Base-by-base conservation (phyloP, 192 early-diverging fungal genomes). In the Podila minutissima region DNA sequence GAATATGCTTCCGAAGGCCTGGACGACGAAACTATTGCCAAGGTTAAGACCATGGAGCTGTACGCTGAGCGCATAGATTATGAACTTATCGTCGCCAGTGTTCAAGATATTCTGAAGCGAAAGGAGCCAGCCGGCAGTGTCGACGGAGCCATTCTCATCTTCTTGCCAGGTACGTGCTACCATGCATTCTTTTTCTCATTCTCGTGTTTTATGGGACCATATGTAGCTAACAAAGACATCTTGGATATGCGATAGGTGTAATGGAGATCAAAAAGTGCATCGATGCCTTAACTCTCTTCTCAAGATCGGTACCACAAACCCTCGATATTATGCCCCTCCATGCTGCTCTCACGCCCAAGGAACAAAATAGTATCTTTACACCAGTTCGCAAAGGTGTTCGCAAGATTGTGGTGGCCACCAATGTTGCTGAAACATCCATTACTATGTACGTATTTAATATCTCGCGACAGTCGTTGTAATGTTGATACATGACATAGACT, bases 381-480 rank as follows among this genome's bases (percentile, higher is more conserved):
- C 81, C 81, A 6, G 82, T 88, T 4, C 74, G 75, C 0, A 74
- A 77, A 17, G 86, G 88, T 20, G 75, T 85, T 10, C 78, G 92
- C 32, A 95, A 95, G 64, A 85, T 95, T 46, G 92, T 95, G 8
- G 83, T 94, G 2, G 83, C 90, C 3, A 95, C 94, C 29, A 95
- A 94, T 48, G 90, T 95, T 41, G 94, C 94, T 5, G 94, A 95
- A 83, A 95, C 94, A 0, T 90, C 91, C 66, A 92, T 94, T 69
- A 94, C 94, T 8, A 92, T 95, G 76, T 79, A 68, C 26, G 76
- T 62, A 19, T 60, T 60, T 60, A 29, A 60, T 24, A 31, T 32
- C 29, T 20, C 3, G 11, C 29, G 6, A 28, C 31, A 26, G 29
- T n/a, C n/a, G 3, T 13, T 61, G 15, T 61, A 8, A 19, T 60